Evolutionary conservation across 106 monocot genomes (phyloP).

Genomic region (Acorus gramineus): DNA sequence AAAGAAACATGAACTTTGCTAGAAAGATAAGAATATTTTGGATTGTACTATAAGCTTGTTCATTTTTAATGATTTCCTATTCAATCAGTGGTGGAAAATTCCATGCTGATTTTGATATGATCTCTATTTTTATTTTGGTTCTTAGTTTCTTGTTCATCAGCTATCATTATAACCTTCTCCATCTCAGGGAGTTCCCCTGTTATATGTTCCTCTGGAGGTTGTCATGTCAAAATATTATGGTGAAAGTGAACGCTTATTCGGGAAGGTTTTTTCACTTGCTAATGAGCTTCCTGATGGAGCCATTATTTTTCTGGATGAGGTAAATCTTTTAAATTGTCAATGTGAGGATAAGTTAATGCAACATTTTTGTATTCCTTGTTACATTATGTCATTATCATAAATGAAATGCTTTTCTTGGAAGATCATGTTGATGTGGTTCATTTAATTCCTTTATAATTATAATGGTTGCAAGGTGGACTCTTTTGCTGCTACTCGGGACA

Average conservation of each 20-base stretch:
- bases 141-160: neutral
- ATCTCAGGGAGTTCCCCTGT: conserved; percentile 70
- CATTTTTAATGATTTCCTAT: too few species aligned
- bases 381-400: too few species aligned
- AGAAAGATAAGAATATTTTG: too few species aligned
- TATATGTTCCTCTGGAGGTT: conserved; percentile 93
- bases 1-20: too few species aligned
- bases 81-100: too few species aligned
- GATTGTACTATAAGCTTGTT: too few species aligned
- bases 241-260: conserved; percentile 85
- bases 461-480: conserved; percentile 65
- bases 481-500: conserved; percentile 82
- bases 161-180: neutral
- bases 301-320: conserved; percentile 92
- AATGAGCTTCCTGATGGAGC: conserved; percentile 87
- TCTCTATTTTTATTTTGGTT: neutral
- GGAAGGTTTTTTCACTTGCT: conserved; percentile 85
- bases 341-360: neutral
- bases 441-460: neutral
- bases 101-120: neutral
- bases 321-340: conserved; percentile 2
- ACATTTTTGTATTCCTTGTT: neutral
- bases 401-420: too few species aligned
- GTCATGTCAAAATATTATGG: conserved; percentile 99
- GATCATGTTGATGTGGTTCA: too few species aligned